A percentile compares a stretch with the other conserved stretches of the same genome.
phyloP scores from a whole-genome alignment of 2,329 filamentous ascomycete genomes.

The Cladophialophora bantiana region DNA sequence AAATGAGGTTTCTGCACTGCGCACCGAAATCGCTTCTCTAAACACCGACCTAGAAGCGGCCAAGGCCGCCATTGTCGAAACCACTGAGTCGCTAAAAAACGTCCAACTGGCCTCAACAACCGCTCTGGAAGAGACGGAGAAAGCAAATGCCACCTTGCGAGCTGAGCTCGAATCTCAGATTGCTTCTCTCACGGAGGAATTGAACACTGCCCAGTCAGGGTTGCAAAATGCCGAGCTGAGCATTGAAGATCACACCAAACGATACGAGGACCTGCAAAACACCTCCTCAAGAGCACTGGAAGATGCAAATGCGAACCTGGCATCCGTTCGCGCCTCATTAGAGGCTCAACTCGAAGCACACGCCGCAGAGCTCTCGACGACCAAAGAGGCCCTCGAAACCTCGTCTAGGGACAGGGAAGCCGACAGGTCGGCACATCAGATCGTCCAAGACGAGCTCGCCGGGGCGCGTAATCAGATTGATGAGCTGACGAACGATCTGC shows the following conservation, averaged over 20 bases:
- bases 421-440: conserved; percentile 20
- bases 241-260: conserved; percentile 30
- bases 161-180: conserved; percentile 75
- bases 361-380: conserved; percentile 23
- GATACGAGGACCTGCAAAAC: conserved; percentile 30
- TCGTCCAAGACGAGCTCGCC: conserved; percentile 28
- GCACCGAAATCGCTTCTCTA: conserved; percentile 27
- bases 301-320: conserved; percentile 28
- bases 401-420: conserved; percentile 26
- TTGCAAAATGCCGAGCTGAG: conserved; percentile 44
- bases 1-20: conserved; percentile 28
- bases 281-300: conserved; percentile 31
- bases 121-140: conserved; percentile 32
- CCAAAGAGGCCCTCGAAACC: conserved; percentile 23
- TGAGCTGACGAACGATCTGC: conserved; percentile 24
- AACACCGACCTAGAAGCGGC: conserved; percentile 34
- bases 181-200: conserved; percentile 69
- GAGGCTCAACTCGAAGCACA: conserved; percentile 33
- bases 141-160: conserved; percentile 24
- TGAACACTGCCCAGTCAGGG: conserved; percentile 69
- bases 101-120: conserved; percentile 31
- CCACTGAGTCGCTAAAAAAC: conserved; percentile 29
- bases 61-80: conserved; percentile 32
- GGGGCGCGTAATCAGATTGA: conserved; percentile 21
- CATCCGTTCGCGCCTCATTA: conserved; percentile 16